Percentiles rank a stretch among this genome's conserved stretches.
Conservation (phyloP, 1,284 basidiomycete genomes). For the Sporisorium exsertum region DNA sequence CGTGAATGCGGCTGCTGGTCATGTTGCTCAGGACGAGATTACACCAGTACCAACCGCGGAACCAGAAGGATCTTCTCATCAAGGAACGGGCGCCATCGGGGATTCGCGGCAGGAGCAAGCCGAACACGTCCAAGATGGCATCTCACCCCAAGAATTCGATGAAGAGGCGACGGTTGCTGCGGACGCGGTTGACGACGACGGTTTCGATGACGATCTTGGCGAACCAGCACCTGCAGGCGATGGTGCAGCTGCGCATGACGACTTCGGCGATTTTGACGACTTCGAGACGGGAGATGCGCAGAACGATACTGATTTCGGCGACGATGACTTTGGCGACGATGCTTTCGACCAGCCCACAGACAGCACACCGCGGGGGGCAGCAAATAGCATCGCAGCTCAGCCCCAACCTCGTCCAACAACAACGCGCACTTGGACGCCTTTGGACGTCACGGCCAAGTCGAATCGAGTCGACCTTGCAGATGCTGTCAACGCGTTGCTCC, state of each 20-base stretch:
- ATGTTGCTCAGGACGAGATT: background rate
- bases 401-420: constrained; percentile 2
- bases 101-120: constrained; percentile 21
- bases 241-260: constrained; percentile 27
- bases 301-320: constrained; percentile 24
- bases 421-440: constrained; percentile 25
- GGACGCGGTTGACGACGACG: constrained; percentile 24
- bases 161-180: constrained; percentile 7
- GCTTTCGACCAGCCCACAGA: constrained; percentile 16
- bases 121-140: background rate
- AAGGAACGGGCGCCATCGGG: constrained; percentile 10
- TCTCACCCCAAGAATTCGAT: constrained; percentile 4
- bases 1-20: background rate
- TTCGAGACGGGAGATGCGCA: constrained; percentile 40
- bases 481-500: constrained; percentile 24
- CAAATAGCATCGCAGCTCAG: background rate
- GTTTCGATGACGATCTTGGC: constrained; percentile 51
- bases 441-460: constrained; percentile 34
- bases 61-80: background rate
- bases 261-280: constrained; percentile 56
- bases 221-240: constrained; percentile 17
- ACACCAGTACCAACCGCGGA: background rate
- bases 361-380: background rate
- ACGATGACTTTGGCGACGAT: constrained; percentile 30
- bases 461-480: constrained; percentile 23